These are phyloP conservation scores for Penicillium expansum DNA, from an alignment of 2,329 filamentous ascomycete genomes.

Conservation along the genomic window DNA sequence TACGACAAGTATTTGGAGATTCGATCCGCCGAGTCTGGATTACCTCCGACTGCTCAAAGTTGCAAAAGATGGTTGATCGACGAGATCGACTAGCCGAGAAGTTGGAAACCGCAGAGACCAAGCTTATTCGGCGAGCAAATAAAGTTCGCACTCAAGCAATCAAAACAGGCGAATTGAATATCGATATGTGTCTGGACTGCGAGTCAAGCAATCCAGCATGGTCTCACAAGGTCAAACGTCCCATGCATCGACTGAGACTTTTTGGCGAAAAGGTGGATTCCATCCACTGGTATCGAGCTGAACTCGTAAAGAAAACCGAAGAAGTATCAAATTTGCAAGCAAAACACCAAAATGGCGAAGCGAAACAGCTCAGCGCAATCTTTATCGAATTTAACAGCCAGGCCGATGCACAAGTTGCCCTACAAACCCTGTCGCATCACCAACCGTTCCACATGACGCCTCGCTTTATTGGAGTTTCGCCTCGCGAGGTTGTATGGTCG, in stretches of 20 bases:
- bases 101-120: slow-evolving; percentile 83
- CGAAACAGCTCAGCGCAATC: slow-evolving; percentile 67
- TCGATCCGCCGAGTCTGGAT: slow-evolving; percentile 83
- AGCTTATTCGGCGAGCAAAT: slow-evolving; percentile 76
- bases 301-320: slow-evolving; percentile 69
- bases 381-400: slow-evolving; percentile 88
- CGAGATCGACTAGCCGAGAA: slow-evolving; percentile 74
- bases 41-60: slow-evolving; percentile 68
- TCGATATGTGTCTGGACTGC: slow-evolving; percentile 29
- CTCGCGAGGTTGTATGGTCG: slow-evolving; percentile 84
- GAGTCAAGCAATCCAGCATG: slow-evolving; percentile 29
- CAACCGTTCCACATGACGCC: slow-evolving; percentile 82
- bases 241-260: slow-evolving; percentile 68
- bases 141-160: slow-evolving; percentile 62
- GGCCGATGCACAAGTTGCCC: slow-evolving; percentile 78
- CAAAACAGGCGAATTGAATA: slow-evolving; percentile 27
- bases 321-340: slow-evolving; percentile 66
- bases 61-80: slow-evolving; percentile 75
- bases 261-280: slow-evolving; percentile 85
- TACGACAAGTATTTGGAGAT: slow-evolving; percentile 77
- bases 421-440: slow-evolving; percentile 81
- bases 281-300: slow-evolving; percentile 76
- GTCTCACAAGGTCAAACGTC: slow-evolving; percentile 55
- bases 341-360: slow-evolving; percentile 62
- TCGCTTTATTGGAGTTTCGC: slow-evolving; percentile 79